phyloP scores from a whole-genome alignment of 208 protist species.

The Zelonia costaricensis region DNA sequence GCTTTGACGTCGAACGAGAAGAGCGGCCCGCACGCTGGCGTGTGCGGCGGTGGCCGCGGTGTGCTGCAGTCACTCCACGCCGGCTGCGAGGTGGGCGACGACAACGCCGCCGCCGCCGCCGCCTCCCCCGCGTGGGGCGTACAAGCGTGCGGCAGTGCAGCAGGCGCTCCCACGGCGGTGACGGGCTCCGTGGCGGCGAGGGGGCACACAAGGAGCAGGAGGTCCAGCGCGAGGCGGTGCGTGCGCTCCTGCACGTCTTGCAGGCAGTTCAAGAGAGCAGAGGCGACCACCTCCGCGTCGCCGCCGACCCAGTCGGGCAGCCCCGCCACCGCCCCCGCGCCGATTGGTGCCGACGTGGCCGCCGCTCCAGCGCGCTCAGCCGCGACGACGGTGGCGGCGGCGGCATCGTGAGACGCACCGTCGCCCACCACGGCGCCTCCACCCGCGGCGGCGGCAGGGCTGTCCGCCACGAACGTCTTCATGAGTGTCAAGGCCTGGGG shows the following conservation, averaged over 20 bases:
- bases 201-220: slow-evolving; percentile 41
- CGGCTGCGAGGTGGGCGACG: too few species aligned
- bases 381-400: not conserved
- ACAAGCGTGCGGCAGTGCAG: too few species aligned
- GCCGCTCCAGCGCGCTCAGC: not conserved
- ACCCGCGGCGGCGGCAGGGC: too few species aligned
- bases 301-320: slow-evolving; percentile 36
- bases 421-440: not conserved
- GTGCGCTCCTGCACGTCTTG: slow-evolving; percentile 44
- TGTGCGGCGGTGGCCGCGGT: too few species aligned
- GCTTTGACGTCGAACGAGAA: slow-evolving; percentile 36
- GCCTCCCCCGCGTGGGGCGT: too few species aligned
- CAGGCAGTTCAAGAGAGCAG: slow-evolving; percentile 39
- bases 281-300: slow-evolving; percentile 13
- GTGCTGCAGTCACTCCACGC: too few species aligned
- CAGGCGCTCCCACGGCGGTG: too few species aligned
- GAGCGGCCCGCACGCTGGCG: not conserved
- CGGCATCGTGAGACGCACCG: not conserved
- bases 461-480: slow-evolving; percentile 31
- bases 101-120: too few species aligned
- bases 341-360: not conserved
- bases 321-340: not conserved
- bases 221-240: slow-evolving; percentile 46
- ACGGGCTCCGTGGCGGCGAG: slow-evolving; percentile 7
- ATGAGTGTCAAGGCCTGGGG: slow-evolving; percentile 27